Conservation (phyloP, 495 filamentous ascomycete species). For the Geopyxis carbonaria region DNA sequence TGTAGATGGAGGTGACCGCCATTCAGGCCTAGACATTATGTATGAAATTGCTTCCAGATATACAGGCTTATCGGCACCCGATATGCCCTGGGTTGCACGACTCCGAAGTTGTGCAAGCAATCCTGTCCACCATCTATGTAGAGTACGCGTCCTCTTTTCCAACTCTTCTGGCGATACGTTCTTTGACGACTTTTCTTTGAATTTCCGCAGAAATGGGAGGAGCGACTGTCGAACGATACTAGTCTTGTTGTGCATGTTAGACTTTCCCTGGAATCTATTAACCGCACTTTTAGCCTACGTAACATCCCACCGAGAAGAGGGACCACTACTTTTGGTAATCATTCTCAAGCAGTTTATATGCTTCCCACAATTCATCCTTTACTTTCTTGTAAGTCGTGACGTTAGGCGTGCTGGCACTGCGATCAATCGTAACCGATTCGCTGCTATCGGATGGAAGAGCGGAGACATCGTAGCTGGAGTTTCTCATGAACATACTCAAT, state of each 20-base stretch:
- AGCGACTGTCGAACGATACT: conserved; percentile 62
- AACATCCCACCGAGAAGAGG: background rate
- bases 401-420: too few species aligned
- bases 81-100: conserved; percentile 47
- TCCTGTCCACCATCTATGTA: conserved; percentile 94
- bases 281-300: conserved; percentile 19
- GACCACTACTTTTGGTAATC: conserved; percentile 54
- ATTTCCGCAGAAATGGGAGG: conserved; percentile 64
- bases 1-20: conserved; percentile 54
- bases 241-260: conserved; percentile 55
- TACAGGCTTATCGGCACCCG: conserved; percentile 61
- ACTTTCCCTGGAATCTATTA: conserved; percentile 53
- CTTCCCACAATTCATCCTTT: conserved; percentile 74
- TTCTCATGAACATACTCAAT: too few species aligned
- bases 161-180: conserved; percentile 60
- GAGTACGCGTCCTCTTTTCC: conserved; percentile 61
- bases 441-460: too few species aligned
- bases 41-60: conserved; percentile 66
- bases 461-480: too few species aligned
- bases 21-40: conserved; percentile 87
- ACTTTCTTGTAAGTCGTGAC: conserved; percentile 17
- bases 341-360: conserved; percentile 63
- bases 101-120: conserved; percentile 67
- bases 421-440: too few species aligned
- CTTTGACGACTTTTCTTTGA: conserved; percentile 54